Percentiles rank a stretch among this genome's conserved stretches.
These are phyloP conservation scores for Chaetomium tenue DNA, from an alignment of 495 filamentous ascomycete species.

Conservation along the genomic window DNA sequence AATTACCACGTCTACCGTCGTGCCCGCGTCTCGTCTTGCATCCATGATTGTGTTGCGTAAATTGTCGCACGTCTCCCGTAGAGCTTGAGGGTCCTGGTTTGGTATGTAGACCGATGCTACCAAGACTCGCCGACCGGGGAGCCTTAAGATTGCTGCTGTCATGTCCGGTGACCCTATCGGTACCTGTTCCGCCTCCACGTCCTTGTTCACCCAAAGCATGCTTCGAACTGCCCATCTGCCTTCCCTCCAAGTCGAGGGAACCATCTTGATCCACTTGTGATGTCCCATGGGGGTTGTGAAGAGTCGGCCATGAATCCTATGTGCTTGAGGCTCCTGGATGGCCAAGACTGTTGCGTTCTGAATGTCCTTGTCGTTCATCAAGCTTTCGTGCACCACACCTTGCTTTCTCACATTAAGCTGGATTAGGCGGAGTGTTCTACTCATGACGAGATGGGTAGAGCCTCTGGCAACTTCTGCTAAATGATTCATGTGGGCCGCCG, in stretches of 20 bases:
- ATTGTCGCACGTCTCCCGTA: not conserved
- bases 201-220: conserved; percentile 9
- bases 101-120: conserved; percentile 19
- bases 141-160: conserved; percentile 3
- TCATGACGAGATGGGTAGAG: conserved; percentile 5
- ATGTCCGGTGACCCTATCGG: not conserved
- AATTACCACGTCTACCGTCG: conserved; percentile 8
- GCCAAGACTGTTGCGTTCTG: conserved; percentile 6
- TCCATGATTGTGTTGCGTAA: not conserved
- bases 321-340: conserved; percentile 11
- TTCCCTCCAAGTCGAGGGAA: conserved; percentile 4
- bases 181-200: conserved; percentile 4
- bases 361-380: conserved; percentile 10
- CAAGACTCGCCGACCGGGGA: conserved; percentile 10
- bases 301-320: conserved; percentile 4
- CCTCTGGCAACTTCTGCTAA: conserved; percentile 3
- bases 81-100: not conserved
- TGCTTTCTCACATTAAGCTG: conserved; percentile 5
- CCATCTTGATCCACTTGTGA: conserved; percentile 8
- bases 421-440: conserved; percentile 3
- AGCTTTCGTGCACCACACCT: conserved; percentile 4
- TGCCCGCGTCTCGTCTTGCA: conserved; percentile 12
- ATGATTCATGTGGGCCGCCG: conserved; percentile 9
- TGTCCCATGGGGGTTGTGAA: conserved; percentile 12
- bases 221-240: conserved; percentile 4